Percentiles rank a stretch among this genome's conserved stretches.
These are phyloP conservation scores for Candida ovalis DNA, from an alignment of 805 yeast genomes.

Conservation along the genomic window DNA sequence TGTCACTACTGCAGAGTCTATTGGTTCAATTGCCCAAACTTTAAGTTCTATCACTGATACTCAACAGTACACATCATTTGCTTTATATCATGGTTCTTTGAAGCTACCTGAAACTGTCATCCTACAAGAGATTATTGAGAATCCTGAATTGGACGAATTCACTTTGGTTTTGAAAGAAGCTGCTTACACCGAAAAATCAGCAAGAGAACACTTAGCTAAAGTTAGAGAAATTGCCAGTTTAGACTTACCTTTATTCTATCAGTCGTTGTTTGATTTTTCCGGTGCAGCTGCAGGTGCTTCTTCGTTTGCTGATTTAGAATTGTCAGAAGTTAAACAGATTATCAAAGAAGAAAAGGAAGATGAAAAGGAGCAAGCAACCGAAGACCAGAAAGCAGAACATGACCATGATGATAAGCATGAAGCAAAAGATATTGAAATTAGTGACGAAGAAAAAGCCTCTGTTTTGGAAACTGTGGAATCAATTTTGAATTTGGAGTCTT, in stretches of 20 bases:
- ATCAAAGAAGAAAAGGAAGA: conserved; percentile 14
- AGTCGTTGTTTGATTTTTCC: conserved; percentile 35
- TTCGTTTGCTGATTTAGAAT: conserved; percentile 39
- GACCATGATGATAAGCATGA: background rate
- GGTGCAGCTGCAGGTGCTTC: conserved; percentile 48
- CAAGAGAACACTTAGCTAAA: conserved; percentile 58
- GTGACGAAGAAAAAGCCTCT: conserved; percentile 32
- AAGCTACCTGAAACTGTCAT: conserved; percentile 25
- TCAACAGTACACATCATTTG: conserved; percentile 58
- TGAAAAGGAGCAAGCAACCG: conserved; percentile 16
- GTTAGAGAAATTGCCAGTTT: conserved; percentile 61
- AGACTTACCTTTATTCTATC: conserved; percentile 43
- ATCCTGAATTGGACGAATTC: conserved; percentile 25
- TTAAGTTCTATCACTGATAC: conserved; percentile 54
- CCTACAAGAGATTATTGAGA: conserved; percentile 21
- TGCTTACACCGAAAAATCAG: conserved; percentile 57
- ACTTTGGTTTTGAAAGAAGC: conserved; percentile 45
- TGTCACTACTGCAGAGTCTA: conserved; percentile 37
- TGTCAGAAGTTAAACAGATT: conserved; percentile 27
- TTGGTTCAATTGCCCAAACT: conserved; percentile 56
- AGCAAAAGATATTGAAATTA: conserved; percentile 17
- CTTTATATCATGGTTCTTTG: conserved; percentile 37
- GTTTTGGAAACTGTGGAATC: conserved; percentile 19
- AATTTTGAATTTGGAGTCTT: conserved; percentile 11
- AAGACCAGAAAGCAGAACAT: conserved; percentile 9